Percentiles rank a stretch among this genome's conserved stretches.
phyloP scores from a whole-genome alignment of 129 eudicot genomes.

The Cynara cardunculus region DNA sequence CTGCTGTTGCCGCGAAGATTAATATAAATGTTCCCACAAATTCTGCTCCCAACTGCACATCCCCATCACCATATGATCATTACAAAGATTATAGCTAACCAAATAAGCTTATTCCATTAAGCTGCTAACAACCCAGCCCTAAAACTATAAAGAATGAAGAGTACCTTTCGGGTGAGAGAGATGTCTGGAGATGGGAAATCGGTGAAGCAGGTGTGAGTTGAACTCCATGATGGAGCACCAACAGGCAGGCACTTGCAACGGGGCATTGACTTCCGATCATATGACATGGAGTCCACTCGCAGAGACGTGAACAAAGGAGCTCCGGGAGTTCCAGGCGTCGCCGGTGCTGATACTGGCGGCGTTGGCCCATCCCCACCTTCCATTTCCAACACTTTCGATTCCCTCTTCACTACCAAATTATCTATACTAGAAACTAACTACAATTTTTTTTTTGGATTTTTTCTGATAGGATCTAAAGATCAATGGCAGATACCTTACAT shows the following conservation, averaged over 20 bases:
- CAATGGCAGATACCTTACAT: conserved; percentile 24
- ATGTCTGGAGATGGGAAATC: conserved; percentile 36
- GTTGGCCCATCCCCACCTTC: conserved; percentile 43
- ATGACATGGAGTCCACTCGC: conserved; percentile 54
- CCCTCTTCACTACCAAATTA: not conserved
- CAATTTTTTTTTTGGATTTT: not conserved
- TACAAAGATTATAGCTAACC: no score
- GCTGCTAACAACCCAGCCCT: no score
- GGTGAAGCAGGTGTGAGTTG: conserved; percentile 29
- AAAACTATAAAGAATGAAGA: not conserved
- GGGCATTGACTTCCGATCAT: conserved; percentile 64
- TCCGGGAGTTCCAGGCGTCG: conserved; percentile 66
- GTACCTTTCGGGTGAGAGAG: conserved; percentile 39
- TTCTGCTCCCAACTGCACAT: conserved; percentile 75
- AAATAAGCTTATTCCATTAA: no score
- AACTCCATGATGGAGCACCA: conserved; percentile 30
- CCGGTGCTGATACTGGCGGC: conserved; percentile 52
- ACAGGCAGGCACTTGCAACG: conserved; percentile 53
- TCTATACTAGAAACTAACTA: not conserved
- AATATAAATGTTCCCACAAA: conserved; percentile 85
- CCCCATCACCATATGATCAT: not conserved
- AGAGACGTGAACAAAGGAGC: conserved; percentile 47
- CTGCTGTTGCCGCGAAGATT: conserved; percentile 84
- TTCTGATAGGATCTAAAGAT: not conserved
- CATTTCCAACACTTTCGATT: conserved; percentile 21